These are phyloP conservation scores for Fusarium sp. DNA, from an alignment of 2,329 filamentous ascomycete genomes.

Conservation along the genomic window DNA sequence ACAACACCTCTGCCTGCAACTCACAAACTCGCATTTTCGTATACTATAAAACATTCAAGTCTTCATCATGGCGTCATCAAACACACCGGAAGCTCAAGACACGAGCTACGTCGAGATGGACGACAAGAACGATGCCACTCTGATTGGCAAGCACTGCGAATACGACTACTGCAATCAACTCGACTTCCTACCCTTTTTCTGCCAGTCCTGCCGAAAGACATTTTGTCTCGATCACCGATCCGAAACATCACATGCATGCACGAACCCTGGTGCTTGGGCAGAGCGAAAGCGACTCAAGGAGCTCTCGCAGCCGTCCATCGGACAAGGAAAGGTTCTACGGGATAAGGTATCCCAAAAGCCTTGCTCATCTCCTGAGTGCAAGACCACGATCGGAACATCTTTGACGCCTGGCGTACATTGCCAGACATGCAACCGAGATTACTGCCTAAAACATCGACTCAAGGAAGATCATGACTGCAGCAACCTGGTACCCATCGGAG, in stretches of 20 bases:
- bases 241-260: conserved; percentile 81
- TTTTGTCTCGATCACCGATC: conserved; percentile 95
- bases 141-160: conserved; percentile 92
- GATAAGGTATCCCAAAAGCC: conserved; percentile 72
- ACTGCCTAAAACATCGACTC: conserved; percentile 82
- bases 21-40: background rate
- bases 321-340: conserved; percentile 65
- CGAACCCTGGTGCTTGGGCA: conserved; percentile 72
- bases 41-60: conserved; percentile 26
- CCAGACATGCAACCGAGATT: conserved; percentile 75
- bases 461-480: conserved; percentile 86
- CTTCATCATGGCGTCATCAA: conserved; percentile 66
- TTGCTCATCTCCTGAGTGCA: conserved; percentile 75
- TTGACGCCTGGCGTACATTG: conserved; percentile 79
- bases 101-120: conserved; percentile 79
- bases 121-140: conserved; percentile 77
- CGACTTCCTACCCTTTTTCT: conserved; percentile 95
- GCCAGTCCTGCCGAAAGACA: conserved; percentile 85
- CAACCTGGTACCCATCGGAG: conserved; percentile 73
- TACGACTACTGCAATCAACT: conserved; percentile 92
- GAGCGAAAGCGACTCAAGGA: conserved; percentile 67
- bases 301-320: conserved; percentile 65
- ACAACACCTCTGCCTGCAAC: conserved; percentile 47
- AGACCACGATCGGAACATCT: conserved; percentile 76
- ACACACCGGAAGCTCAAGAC: conserved; percentile 56